These are phyloP conservation scores for Paramecium caudatum DNA, from an alignment of 73 alveolate genomes.

Conservation along the genomic window DNA sequence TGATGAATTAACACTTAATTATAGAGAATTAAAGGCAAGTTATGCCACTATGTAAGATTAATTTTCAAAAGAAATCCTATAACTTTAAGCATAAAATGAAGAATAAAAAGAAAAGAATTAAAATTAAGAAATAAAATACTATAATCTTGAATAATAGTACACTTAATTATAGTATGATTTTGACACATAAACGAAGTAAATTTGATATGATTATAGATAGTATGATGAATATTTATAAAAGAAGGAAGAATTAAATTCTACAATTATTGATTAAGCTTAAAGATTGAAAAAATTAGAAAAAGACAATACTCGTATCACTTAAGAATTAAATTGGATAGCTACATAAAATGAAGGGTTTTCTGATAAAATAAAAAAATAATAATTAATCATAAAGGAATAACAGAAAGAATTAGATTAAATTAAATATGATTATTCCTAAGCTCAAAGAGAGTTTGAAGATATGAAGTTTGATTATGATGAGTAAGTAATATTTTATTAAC, in stretches of 20 bases:
- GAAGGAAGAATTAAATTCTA: not conserved
- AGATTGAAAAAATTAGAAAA: constrained; percentile 6
- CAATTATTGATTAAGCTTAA: constrained; percentile 5
- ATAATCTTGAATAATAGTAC: not conserved
- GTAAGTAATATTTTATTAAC: not conserved
- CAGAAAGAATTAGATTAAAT: constrained; percentile 27
- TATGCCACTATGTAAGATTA: not conserved
- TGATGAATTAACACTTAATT: constrained; percentile 9
- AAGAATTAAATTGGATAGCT: constrained; percentile 35
- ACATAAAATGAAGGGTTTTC: constrained; percentile 33
- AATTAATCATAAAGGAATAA: not conserved
- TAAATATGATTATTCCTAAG: not conserved
- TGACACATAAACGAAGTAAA: constrained; percentile 16
- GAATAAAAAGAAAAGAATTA: constrained; percentile 19
- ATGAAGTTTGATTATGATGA: constrained; percentile 62
- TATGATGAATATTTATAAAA: constrained; percentile 16
- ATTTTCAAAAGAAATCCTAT: constrained; percentile 11
- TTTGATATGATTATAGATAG: not conserved
- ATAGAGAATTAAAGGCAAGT: not conserved
- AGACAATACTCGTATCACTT: not conserved
- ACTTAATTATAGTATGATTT: not conserved
- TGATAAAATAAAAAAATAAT: constrained; percentile 47
- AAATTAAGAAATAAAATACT: not conserved
- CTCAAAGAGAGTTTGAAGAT: constrained; percentile 36
- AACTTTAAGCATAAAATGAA: not conserved